Conservation (phyloP, 805 yeast species). For the Scheffersomyces spartinae region DNA sequence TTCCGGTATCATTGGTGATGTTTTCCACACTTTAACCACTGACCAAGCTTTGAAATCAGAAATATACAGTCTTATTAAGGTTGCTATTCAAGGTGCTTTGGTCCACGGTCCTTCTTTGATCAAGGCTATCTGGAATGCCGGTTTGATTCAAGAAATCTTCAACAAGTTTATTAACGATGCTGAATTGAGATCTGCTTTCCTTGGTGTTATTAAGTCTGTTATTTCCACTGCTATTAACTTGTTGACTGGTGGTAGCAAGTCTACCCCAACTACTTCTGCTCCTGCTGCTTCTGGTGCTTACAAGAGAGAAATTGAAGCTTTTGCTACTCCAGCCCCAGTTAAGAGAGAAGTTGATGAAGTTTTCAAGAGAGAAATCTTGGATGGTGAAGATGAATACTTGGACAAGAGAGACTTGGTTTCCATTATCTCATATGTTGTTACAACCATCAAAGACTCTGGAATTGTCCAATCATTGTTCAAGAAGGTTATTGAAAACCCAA, state of each 20-base stretch:
- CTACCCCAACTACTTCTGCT: conserved; percentile 7
- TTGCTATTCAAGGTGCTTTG: conserved; percentile 20
- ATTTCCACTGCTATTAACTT: conserved; percentile 21
- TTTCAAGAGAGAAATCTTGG: conserved; percentile 4
- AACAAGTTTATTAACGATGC: conserved; percentile 18
- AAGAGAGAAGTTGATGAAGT: conserved; percentile 4
- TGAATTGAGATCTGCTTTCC: conserved; percentile 21
- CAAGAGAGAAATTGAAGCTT: conserved; percentile 5
- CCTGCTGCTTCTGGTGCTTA: conserved; percentile 7
- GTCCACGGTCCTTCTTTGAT: conserved; percentile 30
- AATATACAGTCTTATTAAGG: conserved; percentile 15
- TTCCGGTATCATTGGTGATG: conserved; percentile 27
- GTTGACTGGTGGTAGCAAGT: conserved; percentile 8
- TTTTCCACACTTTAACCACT: conserved; percentile 22
- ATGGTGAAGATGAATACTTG: conserved; percentile 14
- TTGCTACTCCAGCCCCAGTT: conserved; percentile 5
- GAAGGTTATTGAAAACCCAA: conserved; percentile 27
- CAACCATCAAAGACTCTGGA: conserved; percentile 23
- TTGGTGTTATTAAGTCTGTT: conserved; percentile 20
- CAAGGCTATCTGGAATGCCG: conserved; percentile 29
- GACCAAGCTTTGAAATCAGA: conserved; percentile 16
- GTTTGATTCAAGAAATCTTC: conserved; percentile 23
- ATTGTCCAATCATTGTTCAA: conserved; percentile 17
- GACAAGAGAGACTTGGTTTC: conserved; percentile 24
- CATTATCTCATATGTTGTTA: conserved; percentile 16